These are phyloP conservation scores for Thielaviopsis euricoi DNA, from an alignment of 2,329 filamentous ascomycete genomes.

Conservation along the genomic window DNA sequence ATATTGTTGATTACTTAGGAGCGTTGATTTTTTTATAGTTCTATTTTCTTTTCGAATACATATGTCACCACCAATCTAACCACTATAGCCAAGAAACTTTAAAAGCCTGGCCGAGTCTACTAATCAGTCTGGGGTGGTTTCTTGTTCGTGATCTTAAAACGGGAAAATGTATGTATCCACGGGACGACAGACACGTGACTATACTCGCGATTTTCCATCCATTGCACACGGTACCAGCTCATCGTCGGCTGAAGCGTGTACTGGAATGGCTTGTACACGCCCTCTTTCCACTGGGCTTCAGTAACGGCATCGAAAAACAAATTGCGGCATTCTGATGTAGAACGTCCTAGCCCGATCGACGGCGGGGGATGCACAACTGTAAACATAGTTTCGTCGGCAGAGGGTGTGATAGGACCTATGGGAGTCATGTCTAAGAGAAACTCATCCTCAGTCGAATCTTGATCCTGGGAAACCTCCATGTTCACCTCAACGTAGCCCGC, in stretches of 20 bases:
- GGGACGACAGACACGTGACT: background rate
- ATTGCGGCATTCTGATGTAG: background rate
- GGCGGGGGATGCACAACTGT: constrained; percentile 20
- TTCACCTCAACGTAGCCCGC: constrained; percentile 18
- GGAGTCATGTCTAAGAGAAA: constrained; percentile 17
- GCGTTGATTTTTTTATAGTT: background rate
- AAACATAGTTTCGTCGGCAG: background rate
- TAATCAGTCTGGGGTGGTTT: background rate
- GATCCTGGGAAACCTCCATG: background rate
- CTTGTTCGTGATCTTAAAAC: background rate
- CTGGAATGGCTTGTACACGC: background rate
- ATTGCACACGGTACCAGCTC: background rate
- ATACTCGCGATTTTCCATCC: background rate
- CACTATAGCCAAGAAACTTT: too few species aligned
- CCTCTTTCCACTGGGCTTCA: background rate
- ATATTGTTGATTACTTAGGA: background rate
- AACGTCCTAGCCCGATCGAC: constrained; percentile 1
- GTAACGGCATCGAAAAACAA: constrained; percentile 2
- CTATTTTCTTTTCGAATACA: background rate
- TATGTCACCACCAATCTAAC: background rate
- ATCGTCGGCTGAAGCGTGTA: background rate
- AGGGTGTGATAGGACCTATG: constrained; percentile 21
- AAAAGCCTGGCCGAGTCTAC: too few species aligned
- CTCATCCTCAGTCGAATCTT: background rate
- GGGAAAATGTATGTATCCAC: background rate